Percentiles rank a stretch among this genome's conserved stretches.
Evolutionary conservation across 2,329 filamentous ascomycete species (phyloP).

Genomic region (Beauveria sp.): DNA sequence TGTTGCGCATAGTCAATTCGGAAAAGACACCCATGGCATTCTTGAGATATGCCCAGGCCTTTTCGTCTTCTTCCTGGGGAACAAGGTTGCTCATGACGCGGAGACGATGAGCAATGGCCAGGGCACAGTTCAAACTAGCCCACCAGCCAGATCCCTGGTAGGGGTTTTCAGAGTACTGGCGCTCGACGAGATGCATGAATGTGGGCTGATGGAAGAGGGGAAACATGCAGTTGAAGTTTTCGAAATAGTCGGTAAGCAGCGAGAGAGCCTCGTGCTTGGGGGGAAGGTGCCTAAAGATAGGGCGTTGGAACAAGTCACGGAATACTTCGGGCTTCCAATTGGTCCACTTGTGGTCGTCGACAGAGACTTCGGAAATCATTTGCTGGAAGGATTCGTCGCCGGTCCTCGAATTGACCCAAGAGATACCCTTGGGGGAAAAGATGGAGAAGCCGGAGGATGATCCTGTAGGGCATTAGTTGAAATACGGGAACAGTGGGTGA

Average conservation of each 20-base stretch:
- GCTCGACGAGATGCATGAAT: conserved; percentile 94
- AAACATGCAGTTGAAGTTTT: conserved; percentile 99
- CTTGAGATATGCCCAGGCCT: conserved; percentile 92
- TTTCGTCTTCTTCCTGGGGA: conserved; percentile 78
- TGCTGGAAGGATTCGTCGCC: conserved; percentile 91
- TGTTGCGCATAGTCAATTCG: conserved; percentile 92
- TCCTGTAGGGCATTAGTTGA: conserved; percentile 42
- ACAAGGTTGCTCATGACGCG: conserved; percentile 94
- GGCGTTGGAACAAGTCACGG: conserved; percentile 79
- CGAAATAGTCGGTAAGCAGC: conserved; percentile 87
- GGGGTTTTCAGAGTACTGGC: conserved; percentile 85
- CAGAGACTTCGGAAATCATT: conserved; percentile 87
- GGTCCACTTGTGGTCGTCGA: conserved; percentile 92
- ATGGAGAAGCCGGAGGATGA: conserved; percentile 98
- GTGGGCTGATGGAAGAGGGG: conserved; percentile 95
- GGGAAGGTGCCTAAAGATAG: conserved; percentile 72
- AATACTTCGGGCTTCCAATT: conserved; percentile 99
- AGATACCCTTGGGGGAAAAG: conserved; percentile 94
- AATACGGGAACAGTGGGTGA: not conserved
- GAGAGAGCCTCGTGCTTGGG: conserved; percentile 82
- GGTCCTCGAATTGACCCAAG: conserved; percentile 97
- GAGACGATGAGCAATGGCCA: conserved; percentile 88
- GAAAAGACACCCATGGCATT: conserved; percentile 92
- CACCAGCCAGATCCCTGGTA: conserved; percentile 97
- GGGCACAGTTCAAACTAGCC: conserved; percentile 88